Evolutionary conservation across 2,329 filamentous ascomycete species (phyloP).

Genomic region (Ophioceras dolichostomum): DNA sequence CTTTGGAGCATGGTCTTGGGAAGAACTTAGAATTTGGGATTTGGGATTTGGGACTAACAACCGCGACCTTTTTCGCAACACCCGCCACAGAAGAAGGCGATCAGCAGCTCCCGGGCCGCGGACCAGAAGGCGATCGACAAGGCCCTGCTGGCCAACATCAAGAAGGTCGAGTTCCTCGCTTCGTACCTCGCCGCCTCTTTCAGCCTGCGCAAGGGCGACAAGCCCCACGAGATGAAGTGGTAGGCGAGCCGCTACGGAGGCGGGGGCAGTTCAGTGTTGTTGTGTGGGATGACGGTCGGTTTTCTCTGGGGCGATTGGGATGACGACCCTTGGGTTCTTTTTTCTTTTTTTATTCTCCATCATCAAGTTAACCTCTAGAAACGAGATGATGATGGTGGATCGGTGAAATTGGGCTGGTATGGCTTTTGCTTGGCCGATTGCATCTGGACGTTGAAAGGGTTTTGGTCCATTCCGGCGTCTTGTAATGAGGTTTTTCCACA

Average conservation of each 20-base stretch:
- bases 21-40: no score
- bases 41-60: no score
- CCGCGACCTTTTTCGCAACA: constrained; percentile 7
- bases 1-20: no score
- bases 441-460: constrained; percentile 52
- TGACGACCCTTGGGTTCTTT: no score
- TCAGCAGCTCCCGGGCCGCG: constrained; percentile 78
- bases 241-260: constrained; percentile 38
- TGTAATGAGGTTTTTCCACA: constrained; percentile 57
- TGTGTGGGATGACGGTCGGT: constrained; percentile 2
- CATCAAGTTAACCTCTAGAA: no score
- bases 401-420: constrained; percentile 28
- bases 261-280: constrained; percentile 11
- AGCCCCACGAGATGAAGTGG: constrained; percentile 99
- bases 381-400: constrained; percentile 30
- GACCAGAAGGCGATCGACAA: constrained; percentile 99
- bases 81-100: constrained; percentile 78
- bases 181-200: constrained; percentile 94
- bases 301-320: no score
- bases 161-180: constrained; percentile 91
- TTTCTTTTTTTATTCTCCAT: no score
- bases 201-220: constrained; percentile 98
- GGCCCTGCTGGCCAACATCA: constrained; percentile 87
- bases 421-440: constrained; percentile 49
- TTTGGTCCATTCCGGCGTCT: constrained; percentile 55